Evolutionary conservation across 2,329 filamentous ascomycete species (phyloP), one percentile per base, ranked within the genome.

Genomic region (Gaeumannomyces tritici): DNA sequence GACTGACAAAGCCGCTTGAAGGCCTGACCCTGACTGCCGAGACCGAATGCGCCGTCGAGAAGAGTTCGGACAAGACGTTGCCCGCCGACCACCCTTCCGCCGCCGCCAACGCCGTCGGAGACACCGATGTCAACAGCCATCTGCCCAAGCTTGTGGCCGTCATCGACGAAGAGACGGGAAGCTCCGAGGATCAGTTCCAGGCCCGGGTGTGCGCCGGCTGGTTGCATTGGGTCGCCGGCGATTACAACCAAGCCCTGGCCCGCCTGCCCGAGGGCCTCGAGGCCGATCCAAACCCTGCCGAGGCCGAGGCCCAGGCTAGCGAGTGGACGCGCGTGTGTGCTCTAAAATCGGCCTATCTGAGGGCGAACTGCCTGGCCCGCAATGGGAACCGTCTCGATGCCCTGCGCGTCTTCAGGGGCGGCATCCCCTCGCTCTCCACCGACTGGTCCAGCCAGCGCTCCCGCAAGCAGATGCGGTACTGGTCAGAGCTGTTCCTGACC

Each of bases 321-420:
- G 84, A 88, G 70, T 97, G 91, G 91, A 91, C 91, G 2, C 87
- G 86, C 66, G 89, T 95, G 26, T 96, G 91, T 74, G 83, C 89
- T 31, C 79, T 95, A 62, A 96, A 93, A 73, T 86, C 86, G 26
- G 84, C 86, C 59, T 96, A 91, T 71, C 81, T 96, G 60, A 89
- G 88, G 72, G 90, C 89, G 72, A 87, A 80, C 71, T 82, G 82
- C 67, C 75, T 85, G 62, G 78, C 79, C 35, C 79, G 80, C 28
- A 76, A 76, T 28, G 75, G 77, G 15, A 75, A 79, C 65, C 75
- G 78, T 56, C 69, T 74, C 13, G 85, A 89, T 62, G 90, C 90
- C 1, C 75, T 91, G 21, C 77, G 79, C 54, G 83, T 87, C 1
- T 91, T 90, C 68, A 81, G 84, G 67, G 82, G 87, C 1, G 82